phyloP scores from a whole-genome alignment of 768 basidiomycete genomes.

The Piloderma croceum region DNA sequence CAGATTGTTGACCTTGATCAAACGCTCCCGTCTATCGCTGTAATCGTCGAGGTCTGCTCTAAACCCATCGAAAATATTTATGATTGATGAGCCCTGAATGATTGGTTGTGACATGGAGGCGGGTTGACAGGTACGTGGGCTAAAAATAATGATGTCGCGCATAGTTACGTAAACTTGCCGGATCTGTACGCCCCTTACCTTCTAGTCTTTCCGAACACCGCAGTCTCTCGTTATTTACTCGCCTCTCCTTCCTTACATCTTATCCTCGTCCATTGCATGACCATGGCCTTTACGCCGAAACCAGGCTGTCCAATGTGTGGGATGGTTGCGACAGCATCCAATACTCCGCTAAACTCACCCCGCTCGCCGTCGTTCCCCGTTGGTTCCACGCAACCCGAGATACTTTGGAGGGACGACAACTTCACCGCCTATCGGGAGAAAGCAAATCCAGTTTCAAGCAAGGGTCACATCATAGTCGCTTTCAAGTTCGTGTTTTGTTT shows the following conservation, averaged over 20 bases:
- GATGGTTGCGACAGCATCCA: conserved; percentile 54
- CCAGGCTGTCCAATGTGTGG: conserved; percentile 74
- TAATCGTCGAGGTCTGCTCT: conserved; percentile 72
- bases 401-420: conserved; percentile 73
- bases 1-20: conserved; percentile 67
- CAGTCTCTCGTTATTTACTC: background rate
- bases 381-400: conserved; percentile 47
- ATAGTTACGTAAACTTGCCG: too few relatives aligned
- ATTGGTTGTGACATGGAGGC: conserved; percentile 1
- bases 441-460: conserved; percentile 64
- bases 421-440: conserved; percentile 71
- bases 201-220: conserved; percentile 1
- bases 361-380: conserved; percentile 41
- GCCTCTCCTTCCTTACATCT: background rate
- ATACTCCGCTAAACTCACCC: conserved; percentile 38
- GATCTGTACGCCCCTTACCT: conserved; percentile 1
- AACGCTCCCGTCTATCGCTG: conserved; percentile 82
- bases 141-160: too few relatives aligned
- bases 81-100: conserved; percentile 17
- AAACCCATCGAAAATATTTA: conserved; percentile 51
- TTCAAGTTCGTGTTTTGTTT: conserved; percentile 56
- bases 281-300: conserved; percentile 54
- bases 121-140: too few relatives aligned
- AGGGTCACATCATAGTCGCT: conserved; percentile 64
- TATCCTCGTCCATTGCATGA: too few relatives aligned